Percentiles rank a stretch among this genome's conserved stretches.
These are phyloP conservation scores for Boletus pseudopeckii DNA, from an alignment of 768 basidiomycete genomes.

Conservation along the genomic window DNA sequence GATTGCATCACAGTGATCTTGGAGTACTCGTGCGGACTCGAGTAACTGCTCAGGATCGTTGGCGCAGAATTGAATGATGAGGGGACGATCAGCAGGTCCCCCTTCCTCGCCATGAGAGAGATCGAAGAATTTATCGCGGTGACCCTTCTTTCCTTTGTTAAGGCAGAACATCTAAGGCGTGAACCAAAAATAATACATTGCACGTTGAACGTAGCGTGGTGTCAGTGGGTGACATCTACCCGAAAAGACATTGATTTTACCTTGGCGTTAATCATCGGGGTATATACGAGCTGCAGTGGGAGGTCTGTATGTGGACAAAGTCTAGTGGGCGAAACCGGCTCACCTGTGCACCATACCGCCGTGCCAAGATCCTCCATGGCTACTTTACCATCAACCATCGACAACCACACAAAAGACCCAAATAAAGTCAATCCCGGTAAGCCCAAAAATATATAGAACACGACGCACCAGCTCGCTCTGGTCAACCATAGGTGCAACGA, in stretches of 20 bases:
- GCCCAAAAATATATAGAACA: background rate
- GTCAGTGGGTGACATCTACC: background rate
- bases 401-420: background rate
- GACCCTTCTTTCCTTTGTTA: constrained; percentile 34
- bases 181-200: background rate
- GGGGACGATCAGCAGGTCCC: constrained; percentile 64
- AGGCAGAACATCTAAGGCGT: constrained; percentile 55
- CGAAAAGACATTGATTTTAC: constrained; percentile 31
- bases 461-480: constrained; percentile 87
- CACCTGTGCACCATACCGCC: constrained; percentile 81
- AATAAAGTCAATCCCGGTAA: background rate
- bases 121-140: constrained; percentile 67
- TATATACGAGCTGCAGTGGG: constrained; percentile 71
- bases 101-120: constrained; percentile 80
- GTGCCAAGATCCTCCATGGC: constrained; percentile 87
- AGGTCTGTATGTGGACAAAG: background rate
- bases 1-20: constrained; percentile 83
- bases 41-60: constrained; percentile 82
- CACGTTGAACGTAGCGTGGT: background rate
- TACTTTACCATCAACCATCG: constrained; percentile 32
- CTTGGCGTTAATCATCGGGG: constrained; percentile 98
- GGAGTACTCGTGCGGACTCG: constrained; percentile 70
- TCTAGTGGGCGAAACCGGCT: background rate
- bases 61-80: constrained; percentile 92
- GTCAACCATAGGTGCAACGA: constrained; percentile 99